Evolutionary conservation across 345 rosid genomes (phyloP), one percentile per base, ranked within the genome.

Genomic region (Combretum micranthum): DNA sequence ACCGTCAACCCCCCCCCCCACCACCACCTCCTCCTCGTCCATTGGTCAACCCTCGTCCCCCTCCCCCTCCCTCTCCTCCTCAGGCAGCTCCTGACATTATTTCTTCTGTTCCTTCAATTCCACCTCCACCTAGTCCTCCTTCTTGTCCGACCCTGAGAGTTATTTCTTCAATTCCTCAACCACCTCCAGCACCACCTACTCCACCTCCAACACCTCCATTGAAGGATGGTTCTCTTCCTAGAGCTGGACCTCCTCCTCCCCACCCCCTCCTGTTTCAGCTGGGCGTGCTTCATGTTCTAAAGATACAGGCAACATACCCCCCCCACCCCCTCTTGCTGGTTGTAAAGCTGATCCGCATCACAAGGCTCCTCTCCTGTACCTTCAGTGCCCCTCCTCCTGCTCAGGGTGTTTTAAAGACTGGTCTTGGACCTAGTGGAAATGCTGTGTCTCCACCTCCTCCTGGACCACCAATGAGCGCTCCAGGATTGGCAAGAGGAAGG

Each of bases 401-500:
- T 60, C 67, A 72, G 51, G 81, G 65, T 9, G 50, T 18, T 52
- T 61, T 60, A 54, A 67, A 49, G 56, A 47, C 61, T 21, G 39
- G 16, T 48, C 62, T 32, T 32, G 39, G 47, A 21, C 23, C 52
- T 45, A 42, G 61, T 16, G 50, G 50, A 20, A 50, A 56, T 12
- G 39, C 39, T 32, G 39, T 63, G 59, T 42, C 68, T 25, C 62
- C 86, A 23, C 83, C 82, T 66, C 73, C 67, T 25, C 77, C 86
- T 43, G 74, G 80, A 58, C 88, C 90, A 56, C 82, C 86, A 65
- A 48, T 54, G 37, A 65, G 70, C 59, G 22, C 87, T 79, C 75
- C 83, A 44, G 55, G 78, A 15, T 70, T 63, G 47, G 70, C 78
- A 66, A 92, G 74, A 72, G 87, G 94, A 15, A 72, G 89, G 61